phyloP scores from a whole-genome alignment of 805 yeast genomes.

The Brettanomyces naardenensis region DNA sequence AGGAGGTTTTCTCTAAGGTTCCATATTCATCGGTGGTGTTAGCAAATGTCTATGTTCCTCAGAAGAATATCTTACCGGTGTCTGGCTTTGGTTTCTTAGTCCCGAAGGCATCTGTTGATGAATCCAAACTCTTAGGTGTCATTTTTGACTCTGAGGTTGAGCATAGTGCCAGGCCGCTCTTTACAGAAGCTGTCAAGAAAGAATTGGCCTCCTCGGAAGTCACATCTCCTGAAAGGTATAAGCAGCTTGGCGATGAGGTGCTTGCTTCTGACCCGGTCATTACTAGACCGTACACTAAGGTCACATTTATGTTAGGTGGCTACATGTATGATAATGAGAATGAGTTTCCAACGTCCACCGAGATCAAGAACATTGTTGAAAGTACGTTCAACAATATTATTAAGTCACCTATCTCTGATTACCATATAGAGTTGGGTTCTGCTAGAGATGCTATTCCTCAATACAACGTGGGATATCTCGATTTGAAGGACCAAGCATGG shows the following conservation, averaged over 20 bases:
- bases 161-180: conserved; percentile 31
- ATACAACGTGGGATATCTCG: conserved; percentile 61
- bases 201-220: conserved; percentile 9
- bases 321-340: conserved; percentile 15
- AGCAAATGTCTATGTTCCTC: conserved; percentile 59
- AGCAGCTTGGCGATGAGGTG: conserved; percentile 11
- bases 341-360: conserved; percentile 16
- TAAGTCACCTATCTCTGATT: conserved; percentile 12
- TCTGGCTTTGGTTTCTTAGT: conserved; percentile 85
- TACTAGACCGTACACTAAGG: conserved; percentile 44
- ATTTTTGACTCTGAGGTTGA: conserved; percentile 87
- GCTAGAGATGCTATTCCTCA: conserved; percentile 70
- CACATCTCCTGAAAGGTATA: neutral
- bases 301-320: conserved; percentile 92
- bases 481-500: conserved; percentile 29
- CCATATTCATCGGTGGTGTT: conserved; percentile 48
- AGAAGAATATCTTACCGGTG: conserved; percentile 28
- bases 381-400: conserved; percentile 15
- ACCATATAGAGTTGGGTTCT: conserved; percentile 29
- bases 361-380: conserved; percentile 14
- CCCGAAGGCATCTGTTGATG: conserved; percentile 42
- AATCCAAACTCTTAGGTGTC: conserved; percentile 65
- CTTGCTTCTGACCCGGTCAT: conserved; percentile 11
- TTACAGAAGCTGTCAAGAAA: conserved; percentile 14
- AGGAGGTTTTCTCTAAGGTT: conserved; percentile 13